These are phyloP conservation scores for slime mould (Dictyostelium discoideum) DNA, from an alignment of 78 protist genomes.

Conservation along the genomic window DNA sequence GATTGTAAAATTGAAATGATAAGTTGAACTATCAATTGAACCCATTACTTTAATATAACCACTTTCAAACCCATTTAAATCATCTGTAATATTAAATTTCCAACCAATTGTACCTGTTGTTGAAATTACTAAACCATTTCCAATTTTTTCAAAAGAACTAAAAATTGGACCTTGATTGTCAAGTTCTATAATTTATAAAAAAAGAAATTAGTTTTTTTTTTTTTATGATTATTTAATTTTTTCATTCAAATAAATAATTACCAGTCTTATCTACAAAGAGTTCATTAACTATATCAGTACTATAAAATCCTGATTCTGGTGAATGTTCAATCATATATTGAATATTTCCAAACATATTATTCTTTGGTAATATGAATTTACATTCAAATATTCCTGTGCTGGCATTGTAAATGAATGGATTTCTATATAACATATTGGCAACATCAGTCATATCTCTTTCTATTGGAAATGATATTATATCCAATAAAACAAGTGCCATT, in stretches of 20 bases:
- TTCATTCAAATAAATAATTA: neutral
- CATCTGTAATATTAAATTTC: neutral
- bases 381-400: neutral
- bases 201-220: neutral
- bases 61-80: neutral
- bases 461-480: neutral
- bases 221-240: neutral
- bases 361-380: neutral
- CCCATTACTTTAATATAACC: slow-evolving; percentile 12
- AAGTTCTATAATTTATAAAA: neutral
- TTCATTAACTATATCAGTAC: neutral
- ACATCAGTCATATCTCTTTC: neutral
- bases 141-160: neutral
- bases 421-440: no score
- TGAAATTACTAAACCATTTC: neutral
- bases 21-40: neutral
- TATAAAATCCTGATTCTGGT: neutral
- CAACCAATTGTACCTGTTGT: neutral
- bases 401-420: neutral
- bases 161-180: neutral
- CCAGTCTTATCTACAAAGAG: neutral
- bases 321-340: neutral
- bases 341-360: neutral
- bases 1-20: neutral
- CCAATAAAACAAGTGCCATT: neutral